Base-by-base conservation (phyloP, 2,329 filamentous ascomycete species). In the Xylariales sp. region DNA sequence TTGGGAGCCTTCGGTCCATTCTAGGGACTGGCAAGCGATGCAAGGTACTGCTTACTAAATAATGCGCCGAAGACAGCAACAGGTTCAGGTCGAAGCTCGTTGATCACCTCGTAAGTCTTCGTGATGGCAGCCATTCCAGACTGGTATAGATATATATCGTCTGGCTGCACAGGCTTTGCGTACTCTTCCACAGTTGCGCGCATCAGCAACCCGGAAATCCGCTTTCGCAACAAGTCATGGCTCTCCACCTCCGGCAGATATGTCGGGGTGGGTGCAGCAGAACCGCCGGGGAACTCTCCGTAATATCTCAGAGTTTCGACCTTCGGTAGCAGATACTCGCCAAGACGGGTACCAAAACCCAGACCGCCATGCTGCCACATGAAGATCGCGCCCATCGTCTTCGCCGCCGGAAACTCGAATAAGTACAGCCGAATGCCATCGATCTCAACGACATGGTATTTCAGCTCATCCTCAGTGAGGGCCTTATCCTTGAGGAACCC, bases 51-150 rank as follows among this genome's bases (percentile, higher is more conserved):
- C 38, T 33, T 27, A 40, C 38, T 66, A 50, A 78, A 80, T 3
- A 71, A 57, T n/a, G 73, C 57, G 6, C 76, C 75, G 19, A 79
- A 61, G 10, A 72, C 56, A 5, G 70, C 63, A 4, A 65, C 59
- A 24, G 58, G 62, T 3, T 60, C 53, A 0, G 60, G 55, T 2
- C 63, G 58, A 21, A 61, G 50, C 19, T 55, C 50, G 3, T 59
- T 45, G 8, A 76, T 50, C 3, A 62, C 56, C 29, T 60, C 59
- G 25, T 69, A 69, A 2, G 64, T 46, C 18, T 65, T 56, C 41
- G 67, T 73, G 9, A 80, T 68, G 19, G 68, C 64, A 1, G 68
- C 68, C 74, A 80, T 80, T 19, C 76, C 76, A 0, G 71, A 71
- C 4, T 68, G 66, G 50, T 72, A 78, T 15, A 80, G 58, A 37